phyloP scores from a whole-genome alignment of 2,329 filamentous ascomycete species.

The Pseudocercospora vitis region DNA sequence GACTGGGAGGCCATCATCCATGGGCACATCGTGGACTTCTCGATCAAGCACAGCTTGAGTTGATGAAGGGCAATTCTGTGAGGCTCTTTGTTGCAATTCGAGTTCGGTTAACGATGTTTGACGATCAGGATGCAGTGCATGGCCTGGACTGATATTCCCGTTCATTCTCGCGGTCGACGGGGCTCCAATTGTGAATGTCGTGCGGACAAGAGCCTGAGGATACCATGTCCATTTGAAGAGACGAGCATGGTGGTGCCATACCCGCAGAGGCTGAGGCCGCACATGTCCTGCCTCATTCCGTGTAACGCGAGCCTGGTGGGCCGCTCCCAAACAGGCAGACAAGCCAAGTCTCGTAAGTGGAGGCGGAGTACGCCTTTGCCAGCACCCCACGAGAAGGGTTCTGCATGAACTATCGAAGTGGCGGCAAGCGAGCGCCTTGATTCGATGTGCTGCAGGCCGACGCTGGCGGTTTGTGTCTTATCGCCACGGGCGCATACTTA shows the following conservation, averaged over 20 bases:
- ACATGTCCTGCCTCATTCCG: background rate
- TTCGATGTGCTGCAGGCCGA: background rate
- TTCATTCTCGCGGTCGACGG: background rate
- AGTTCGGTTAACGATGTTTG: background rate
- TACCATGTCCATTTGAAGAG: background rate
- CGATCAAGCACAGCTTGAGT: background rate
- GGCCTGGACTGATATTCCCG: background rate
- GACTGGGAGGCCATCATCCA: conserved; percentile 3
- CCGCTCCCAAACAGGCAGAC: background rate
- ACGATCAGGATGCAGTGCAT: background rate
- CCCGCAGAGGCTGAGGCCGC: background rate
- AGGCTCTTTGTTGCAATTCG: background rate
- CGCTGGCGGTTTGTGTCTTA: background rate
- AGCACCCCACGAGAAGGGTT: background rate
- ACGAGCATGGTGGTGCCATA: background rate
- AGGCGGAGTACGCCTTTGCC: conserved; percentile 4
- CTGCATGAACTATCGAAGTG: conserved; percentile 11
- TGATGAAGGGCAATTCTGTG: background rate
- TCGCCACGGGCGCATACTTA: conserved; percentile 5
- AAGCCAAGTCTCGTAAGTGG: background rate
- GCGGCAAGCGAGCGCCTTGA: conserved; percentile 5
- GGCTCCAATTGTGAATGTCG: background rate
- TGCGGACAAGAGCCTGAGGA: background rate
- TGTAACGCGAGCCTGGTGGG: background rate
- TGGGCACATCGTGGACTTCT: background rate